phyloP scores from a whole-genome alignment of 2,329 filamentous ascomycete species.

The Escovopsis sp. region DNA sequence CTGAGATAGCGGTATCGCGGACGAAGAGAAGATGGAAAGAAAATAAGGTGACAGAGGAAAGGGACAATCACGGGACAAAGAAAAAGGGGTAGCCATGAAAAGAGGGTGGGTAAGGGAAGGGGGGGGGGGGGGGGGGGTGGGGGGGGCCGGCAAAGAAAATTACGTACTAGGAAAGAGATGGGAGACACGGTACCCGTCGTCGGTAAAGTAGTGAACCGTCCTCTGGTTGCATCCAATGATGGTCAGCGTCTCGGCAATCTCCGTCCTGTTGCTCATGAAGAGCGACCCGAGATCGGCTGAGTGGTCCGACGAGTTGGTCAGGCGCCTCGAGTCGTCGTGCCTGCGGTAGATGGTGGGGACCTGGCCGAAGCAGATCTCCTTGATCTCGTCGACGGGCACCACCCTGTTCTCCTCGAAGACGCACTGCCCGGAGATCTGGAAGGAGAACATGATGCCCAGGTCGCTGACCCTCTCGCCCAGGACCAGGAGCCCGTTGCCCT shows the following conservation, averaged over 20 bases:
- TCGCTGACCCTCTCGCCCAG: constrained; percentile 30
- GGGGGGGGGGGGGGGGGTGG: constrained; percentile 5
- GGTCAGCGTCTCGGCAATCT: constrained; percentile 36
- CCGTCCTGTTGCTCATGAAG: constrained; percentile 31
- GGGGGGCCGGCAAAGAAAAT: background rate
- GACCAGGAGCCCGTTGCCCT: constrained; percentile 39
- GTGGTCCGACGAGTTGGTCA: constrained; percentile 24
- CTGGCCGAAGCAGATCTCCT: constrained; percentile 39
- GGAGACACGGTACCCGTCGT: constrained; percentile 22
- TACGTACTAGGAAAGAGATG: constrained; percentile 35
- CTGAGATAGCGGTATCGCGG: too few relatives aligned
- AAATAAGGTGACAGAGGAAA: too few relatives aligned
- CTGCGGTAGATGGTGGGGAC: constrained; percentile 38
- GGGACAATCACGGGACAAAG: too few relatives aligned
- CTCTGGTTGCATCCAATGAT: constrained; percentile 38
- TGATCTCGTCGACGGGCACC: constrained; percentile 36
- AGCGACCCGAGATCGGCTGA: constrained; percentile 27
- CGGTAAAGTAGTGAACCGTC: constrained; percentile 29
- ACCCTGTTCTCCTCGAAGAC: constrained; percentile 33
- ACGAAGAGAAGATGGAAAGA: too few relatives aligned
- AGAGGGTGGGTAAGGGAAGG: too few relatives aligned
- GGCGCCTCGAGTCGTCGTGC: constrained; percentile 22
- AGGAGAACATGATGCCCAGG: constrained; percentile 38
- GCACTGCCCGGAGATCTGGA: constrained; percentile 34
- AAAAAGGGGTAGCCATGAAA: too few relatives aligned